Evolutionary conservation across 495 filamentous ascomycete species (phyloP).

Genomic region (Cairneyella variabilis): DNA sequence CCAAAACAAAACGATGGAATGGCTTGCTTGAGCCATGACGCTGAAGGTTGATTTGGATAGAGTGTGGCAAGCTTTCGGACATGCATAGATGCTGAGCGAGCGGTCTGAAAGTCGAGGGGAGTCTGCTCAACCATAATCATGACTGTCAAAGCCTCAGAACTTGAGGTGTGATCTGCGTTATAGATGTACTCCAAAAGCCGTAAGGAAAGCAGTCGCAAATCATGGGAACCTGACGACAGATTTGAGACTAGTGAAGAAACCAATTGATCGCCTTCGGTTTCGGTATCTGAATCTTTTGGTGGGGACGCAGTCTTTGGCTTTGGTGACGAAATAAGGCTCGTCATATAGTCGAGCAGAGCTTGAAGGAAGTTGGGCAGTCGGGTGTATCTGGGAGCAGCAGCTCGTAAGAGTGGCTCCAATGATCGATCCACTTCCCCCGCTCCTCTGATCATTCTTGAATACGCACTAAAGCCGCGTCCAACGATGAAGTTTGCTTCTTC

Average conservation of each 20-base stretch:
- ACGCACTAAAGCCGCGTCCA: conserved; percentile 51
- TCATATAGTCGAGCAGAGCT: conserved; percentile 57
- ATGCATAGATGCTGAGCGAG: conserved; percentile 74
- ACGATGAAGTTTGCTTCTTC: conserved; percentile 56
- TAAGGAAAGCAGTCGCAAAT: conserved; percentile 65
- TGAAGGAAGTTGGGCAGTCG: conserved; percentile 64
- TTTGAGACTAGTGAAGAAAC: conserved; percentile 62
- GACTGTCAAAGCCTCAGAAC: conserved; percentile 38
- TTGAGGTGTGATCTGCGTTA: conserved; percentile 31
- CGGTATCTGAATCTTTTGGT: conserved; percentile 9
- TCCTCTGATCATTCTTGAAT: conserved; percentile 45
- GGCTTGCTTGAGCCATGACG: conserved; percentile 63
- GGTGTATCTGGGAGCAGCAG: conserved; percentile 57
- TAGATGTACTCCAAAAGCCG: conserved; percentile 56
- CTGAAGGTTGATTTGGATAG: conserved; percentile 48
- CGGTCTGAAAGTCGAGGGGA: conserved; percentile 69
- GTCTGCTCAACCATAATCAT: conserved; percentile 73
- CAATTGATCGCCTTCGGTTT: conserved; percentile 43
- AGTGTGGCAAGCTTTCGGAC: conserved; percentile 69
- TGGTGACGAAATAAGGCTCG: conserved; percentile 38
- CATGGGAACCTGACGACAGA: conserved; percentile 66
- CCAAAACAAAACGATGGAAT: conserved; percentile 86
- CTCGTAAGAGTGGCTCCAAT: conserved; percentile 54
- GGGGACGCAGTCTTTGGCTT: conserved; percentile 25
- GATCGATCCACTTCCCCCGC: conserved; percentile 45